Conservation (phyloP, 805 yeast genomes). For the Isabelozyma gotoi region DNA sequence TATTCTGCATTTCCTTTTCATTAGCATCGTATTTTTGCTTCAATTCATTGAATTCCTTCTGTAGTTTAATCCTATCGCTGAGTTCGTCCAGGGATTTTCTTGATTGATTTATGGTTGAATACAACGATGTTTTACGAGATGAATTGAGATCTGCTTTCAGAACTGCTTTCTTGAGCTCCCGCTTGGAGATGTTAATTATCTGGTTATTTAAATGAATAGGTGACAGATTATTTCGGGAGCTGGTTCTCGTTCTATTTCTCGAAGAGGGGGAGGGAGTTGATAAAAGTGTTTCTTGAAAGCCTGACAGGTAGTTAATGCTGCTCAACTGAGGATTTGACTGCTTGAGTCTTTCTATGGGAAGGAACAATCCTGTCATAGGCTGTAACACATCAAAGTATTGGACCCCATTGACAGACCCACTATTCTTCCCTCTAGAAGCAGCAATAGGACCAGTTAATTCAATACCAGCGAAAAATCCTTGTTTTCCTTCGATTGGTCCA, state of each 20-base stretch:
- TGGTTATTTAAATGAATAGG: neutral
- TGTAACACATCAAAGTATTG: constrained; percentile 63
- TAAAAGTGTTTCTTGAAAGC: neutral
- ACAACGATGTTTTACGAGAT: neutral
- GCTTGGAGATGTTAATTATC: neutral
- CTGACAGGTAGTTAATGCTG: neutral
- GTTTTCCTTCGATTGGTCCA: constrained; percentile 71
- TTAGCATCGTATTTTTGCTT: constrained; percentile 21
- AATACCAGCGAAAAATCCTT: constrained; percentile 81
- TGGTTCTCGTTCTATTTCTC: neutral
- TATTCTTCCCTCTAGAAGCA: constrained; percentile 71
- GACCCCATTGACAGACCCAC: constrained; percentile 76
- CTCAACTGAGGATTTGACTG: constrained; percentile 32
- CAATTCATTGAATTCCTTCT: constrained; percentile 19
- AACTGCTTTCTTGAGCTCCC: neutral
- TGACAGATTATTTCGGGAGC: neutral
- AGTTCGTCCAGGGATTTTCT: constrained; percentile 10
- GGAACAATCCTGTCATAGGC: constrained; percentile 74
- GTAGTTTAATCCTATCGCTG: constrained; percentile 10
- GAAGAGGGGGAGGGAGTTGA: constrained; percentile 1
- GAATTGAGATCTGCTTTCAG: neutral
- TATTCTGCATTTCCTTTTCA: constrained; percentile 36
- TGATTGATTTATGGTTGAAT: constrained; percentile 15
- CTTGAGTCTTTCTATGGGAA: constrained; percentile 51
- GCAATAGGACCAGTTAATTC: constrained; percentile 69